Conservation (phyloP, 1,284 basidiomycete species). For the Boletus calvinii region DNA sequence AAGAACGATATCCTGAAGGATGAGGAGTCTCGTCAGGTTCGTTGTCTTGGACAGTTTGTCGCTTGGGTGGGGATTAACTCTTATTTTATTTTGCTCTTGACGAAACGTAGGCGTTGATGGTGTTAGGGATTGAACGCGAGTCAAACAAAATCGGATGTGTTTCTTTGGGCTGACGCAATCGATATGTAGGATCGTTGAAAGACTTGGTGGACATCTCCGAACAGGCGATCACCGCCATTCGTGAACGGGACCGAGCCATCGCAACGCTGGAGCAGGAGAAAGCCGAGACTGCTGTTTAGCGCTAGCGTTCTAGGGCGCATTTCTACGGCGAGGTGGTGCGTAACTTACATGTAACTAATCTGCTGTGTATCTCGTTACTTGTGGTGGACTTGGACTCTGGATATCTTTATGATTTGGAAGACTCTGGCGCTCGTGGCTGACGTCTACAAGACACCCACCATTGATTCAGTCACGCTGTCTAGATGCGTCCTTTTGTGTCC, state of each 20-base stretch:
- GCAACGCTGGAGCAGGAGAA: slow-evolving; percentile 5
- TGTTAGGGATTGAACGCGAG: slow-evolving; percentile 55
- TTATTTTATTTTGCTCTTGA: neutral
- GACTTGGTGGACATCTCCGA: slow-evolving; percentile 27
- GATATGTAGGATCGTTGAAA: slow-evolving; percentile 25
- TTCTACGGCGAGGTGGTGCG: neutral
- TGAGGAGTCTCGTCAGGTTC: slow-evolving; percentile 48
- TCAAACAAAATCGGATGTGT: neutral
- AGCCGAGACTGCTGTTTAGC: neutral
- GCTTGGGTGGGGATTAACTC: slow-evolving; percentile 1
- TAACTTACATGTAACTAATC: neutral
- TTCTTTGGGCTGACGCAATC: neutral
- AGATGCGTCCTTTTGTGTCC: no score
- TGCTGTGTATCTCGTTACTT: neutral
- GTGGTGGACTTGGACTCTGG: neutral
- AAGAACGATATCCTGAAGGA: slow-evolving; percentile 53
- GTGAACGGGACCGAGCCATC: slow-evolving; percentile 21
- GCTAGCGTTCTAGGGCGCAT: no score
- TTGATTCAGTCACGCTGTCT: neutral
- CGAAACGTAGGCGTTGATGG: slow-evolving; percentile 45
- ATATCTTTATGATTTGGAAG: neutral
- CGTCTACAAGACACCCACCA: no score
- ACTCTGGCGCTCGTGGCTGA: neutral
- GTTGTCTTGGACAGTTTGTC: neutral
- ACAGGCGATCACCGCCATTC: slow-evolving; percentile 22